A percentile compares a stretch with the other conserved stretches of the same genome.
These are phyloP conservation scores for Trichophyton benhamiae DNA, from an alignment of 2,329 filamentous ascomycete genomes.

Conservation along the genomic window DNA sequence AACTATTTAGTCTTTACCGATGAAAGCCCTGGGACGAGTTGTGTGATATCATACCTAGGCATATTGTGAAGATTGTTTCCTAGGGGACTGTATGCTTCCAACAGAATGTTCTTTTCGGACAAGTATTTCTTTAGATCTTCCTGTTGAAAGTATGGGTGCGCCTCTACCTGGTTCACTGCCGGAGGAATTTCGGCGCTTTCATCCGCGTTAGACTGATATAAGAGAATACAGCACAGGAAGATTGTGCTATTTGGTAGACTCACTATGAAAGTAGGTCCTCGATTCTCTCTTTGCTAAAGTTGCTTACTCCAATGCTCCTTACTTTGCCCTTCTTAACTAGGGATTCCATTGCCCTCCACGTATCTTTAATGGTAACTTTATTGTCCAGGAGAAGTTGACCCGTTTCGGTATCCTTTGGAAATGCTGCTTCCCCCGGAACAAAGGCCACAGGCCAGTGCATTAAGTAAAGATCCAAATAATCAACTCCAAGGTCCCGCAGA, in stretches of 20 bases:
- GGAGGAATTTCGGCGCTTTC: conserved; percentile 49
- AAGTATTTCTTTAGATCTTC: conserved; percentile 41
- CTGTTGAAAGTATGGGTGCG: conserved; percentile 57
- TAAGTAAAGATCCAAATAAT: conserved; percentile 71
- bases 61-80: conserved; percentile 21
- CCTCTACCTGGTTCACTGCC: conserved; percentile 69
- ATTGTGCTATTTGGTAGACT: background rate
- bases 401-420: conserved; percentile 7
- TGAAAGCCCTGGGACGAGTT: background rate
- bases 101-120: conserved; percentile 38
- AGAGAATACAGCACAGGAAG: background rate
- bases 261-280: conserved; percentile 37
- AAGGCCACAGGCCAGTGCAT: conserved; percentile 65
- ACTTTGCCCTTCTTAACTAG: conserved; percentile 44
- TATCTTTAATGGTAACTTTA: conserved; percentile 22
- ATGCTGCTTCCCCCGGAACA: background rate
- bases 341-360: conserved; percentile 60
- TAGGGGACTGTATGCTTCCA: conserved; percentile 40
- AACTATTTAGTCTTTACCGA: background rate
- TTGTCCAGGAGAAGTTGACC: background rate
- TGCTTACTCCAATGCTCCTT: conserved; percentile 47
- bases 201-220: conserved; percentile 23
- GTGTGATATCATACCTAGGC: conserved; percentile 1
- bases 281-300: conserved; percentile 45
- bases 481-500: conserved; percentile 58